Conservation (phyloP, 2,329 filamentous ascomycete species). For the Aplosporella prunicola region DNA sequence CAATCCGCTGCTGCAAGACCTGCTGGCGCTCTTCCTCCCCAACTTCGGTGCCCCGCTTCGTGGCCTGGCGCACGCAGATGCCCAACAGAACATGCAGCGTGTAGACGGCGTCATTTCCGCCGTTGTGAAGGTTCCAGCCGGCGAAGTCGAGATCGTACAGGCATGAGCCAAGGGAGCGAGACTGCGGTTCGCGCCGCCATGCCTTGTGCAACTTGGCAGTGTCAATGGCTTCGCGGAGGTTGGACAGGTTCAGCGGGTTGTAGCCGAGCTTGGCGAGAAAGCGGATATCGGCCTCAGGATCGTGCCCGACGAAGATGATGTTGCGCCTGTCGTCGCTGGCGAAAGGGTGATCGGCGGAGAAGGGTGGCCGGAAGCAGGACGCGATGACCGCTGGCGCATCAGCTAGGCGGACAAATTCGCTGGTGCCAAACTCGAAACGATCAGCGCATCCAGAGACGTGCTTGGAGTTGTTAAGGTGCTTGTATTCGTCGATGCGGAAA, state of each 20-base stretch:
- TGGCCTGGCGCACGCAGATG: conserved; percentile 42
- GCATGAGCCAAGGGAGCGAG: conserved; percentile 50
- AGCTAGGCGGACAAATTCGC: conserved; percentile 43
- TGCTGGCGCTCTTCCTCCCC: conserved; percentile 18
- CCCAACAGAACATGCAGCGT: conserved; percentile 65
- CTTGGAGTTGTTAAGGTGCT: conserved; percentile 53
- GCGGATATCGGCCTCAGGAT: conserved; percentile 55
- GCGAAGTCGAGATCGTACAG: conserved; percentile 55
- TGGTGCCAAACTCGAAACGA: conserved; percentile 61
- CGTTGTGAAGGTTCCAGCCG: conserved; percentile 68
- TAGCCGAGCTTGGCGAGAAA: conserved; percentile 60
- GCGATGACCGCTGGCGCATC: conserved; percentile 40
- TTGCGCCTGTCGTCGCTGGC: conserved; percentile 37
- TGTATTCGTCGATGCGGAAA: conserved; percentile 63
- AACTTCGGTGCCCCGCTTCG: conserved; percentile 23
- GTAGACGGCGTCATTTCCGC: conserved; percentile 74
- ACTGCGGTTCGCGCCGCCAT: conserved; percentile 44
- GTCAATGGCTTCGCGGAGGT: conserved; percentile 59
- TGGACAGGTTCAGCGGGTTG: conserved; percentile 43
- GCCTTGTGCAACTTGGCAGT: conserved; percentile 62
- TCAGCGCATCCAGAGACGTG: conserved; percentile 67
- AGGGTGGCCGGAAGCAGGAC: conserved; percentile 49
- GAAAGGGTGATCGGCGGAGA: conserved; percentile 25
- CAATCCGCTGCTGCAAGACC: conserved; percentile 18
- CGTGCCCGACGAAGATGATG: conserved; percentile 73